Percentiles rank a stretch among this genome's conserved stretches.
Evolutionary conservation across 2,329 filamentous ascomycete species (phyloP).

Genomic region (Scedosporium dehoogii): DNA sequence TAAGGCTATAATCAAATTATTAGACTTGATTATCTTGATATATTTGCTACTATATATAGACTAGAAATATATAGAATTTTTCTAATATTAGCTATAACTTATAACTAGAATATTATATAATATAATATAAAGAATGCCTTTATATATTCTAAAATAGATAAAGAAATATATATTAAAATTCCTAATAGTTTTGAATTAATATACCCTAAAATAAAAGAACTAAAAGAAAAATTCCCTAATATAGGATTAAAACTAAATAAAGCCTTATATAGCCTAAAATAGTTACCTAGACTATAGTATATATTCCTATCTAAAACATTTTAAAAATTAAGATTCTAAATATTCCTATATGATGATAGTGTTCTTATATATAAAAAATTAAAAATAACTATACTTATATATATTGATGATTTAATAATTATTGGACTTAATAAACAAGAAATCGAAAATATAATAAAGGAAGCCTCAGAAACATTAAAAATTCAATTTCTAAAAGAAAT

Average conservation of each 20-base stretch:
- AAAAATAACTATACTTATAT: not conserved
- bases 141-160: conserved; percentile 8
- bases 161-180: conserved; percentile 8
- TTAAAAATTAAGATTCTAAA: too few relatives aligned
- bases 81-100: conserved; percentile 4
- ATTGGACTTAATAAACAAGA: conserved; percentile 2
- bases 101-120: conserved; percentile 2
- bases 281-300: too few relatives aligned
- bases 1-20: too few relatives aligned
- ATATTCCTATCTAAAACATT: not conserved
- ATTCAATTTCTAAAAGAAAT: not conserved
- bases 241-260: not conserved
- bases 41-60: conserved; percentile 6
- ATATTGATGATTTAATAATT: conserved; percentile 2
- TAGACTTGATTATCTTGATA: conserved; percentile 8
- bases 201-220: conserved; percentile 5
- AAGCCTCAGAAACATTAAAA: too few relatives aligned
- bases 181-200: not conserved
- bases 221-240: conserved; percentile 6
- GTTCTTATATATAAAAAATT: not conserved
- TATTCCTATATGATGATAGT: too few relatives aligned
- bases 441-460: not conserved
- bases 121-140: conserved; percentile 9
- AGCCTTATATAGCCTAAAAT: conserved; percentile 5
- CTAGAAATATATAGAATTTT: conserved; percentile 6